Percentiles rank a stretch among this genome's conserved stretches.
phyloP scores from a whole-genome alignment of 208 protist species.

The Trypanosoma scelopori region DNA sequence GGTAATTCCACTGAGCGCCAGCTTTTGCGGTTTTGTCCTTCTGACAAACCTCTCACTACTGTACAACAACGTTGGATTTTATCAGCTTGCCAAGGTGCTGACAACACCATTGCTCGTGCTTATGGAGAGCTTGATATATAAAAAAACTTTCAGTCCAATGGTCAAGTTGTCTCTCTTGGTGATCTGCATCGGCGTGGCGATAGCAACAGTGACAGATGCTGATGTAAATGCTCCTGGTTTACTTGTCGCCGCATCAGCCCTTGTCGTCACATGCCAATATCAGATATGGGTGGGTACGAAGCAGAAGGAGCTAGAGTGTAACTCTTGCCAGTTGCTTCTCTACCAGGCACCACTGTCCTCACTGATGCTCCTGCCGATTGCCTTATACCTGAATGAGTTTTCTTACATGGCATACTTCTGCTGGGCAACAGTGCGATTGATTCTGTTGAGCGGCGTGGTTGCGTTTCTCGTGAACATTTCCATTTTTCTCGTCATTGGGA shows the following conservation, averaged over 20 bases:
- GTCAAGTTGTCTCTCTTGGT: conserved; percentile 54
- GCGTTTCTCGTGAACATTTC: conserved; percentile 89
- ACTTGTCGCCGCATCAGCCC: conserved; percentile 54
- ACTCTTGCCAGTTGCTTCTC: conserved; percentile 83
- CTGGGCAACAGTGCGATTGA: conserved; percentile 31
- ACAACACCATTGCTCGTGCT: conserved; percentile 72
- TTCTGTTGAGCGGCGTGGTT: conserved; percentile 53
- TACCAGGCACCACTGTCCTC: conserved; percentile 86
- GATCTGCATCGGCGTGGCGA: conserved; percentile 64
- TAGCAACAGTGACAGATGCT: conserved; percentile 74
- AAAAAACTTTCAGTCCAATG: conserved; percentile 40
- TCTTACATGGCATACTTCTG: conserved; percentile 29
- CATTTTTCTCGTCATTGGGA: conserved; percentile 88
- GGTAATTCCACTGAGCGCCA: conserved; percentile 69
- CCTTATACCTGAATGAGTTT: conserved; percentile 51
- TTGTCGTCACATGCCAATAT: conserved; percentile 81
- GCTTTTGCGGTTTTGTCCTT: conserved; percentile 88
- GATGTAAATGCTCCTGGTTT: conserved; percentile 67
- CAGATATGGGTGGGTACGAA: conserved; percentile 89
- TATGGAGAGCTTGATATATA: conserved; percentile 64
- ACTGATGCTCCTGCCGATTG: conserved; percentile 56
- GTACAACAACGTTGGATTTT: conserved; percentile 90
- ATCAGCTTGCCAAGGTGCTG: conserved; percentile 87
- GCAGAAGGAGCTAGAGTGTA: conserved; percentile 76
- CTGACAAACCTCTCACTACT: conserved; percentile 86